These are phyloP conservation scores for Tremella mesenterica DNA, from an alignment of 768 basidiomycete species.

Conservation along the genomic window DNA sequence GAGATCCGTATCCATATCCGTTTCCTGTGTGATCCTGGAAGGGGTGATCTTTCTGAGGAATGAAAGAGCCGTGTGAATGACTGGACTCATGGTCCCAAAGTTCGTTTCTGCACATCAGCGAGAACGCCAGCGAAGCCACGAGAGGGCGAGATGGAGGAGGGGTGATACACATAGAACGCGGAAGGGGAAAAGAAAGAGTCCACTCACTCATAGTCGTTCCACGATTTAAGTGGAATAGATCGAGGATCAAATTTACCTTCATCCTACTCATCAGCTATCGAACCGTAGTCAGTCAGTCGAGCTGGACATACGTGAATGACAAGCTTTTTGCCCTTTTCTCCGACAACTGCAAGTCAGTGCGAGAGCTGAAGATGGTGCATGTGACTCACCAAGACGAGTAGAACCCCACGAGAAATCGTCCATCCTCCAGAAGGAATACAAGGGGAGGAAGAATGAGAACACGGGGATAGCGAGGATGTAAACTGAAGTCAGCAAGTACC, in stretches of 20 bases:
- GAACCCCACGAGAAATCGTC: slow-evolving; percentile 75
- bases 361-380: slow-evolving; percentile 4
- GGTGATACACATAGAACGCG: background rate
- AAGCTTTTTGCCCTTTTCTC: slow-evolving; percentile 90
- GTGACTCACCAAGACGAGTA: slow-evolving; percentile 12
- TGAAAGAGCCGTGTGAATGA: slow-evolving; percentile 89
- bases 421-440: slow-evolving; percentile 97
- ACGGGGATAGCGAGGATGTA: slow-evolving; percentile 90
- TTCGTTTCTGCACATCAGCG: slow-evolving; percentile 61
- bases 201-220: slow-evolving; percentile 79
- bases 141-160: slow-evolving; percentile 1
- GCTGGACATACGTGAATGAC: slow-evolving; percentile 72
- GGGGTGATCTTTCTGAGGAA: slow-evolving; percentile 53
- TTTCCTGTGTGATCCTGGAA: slow-evolving; percentile 44
- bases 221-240: slow-evolving; percentile 86
- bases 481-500: slow-evolving; percentile 63
- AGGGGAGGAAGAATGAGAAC: slow-evolving; percentile 84
- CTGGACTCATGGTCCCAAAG: slow-evolving; percentile 97
- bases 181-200: too few species aligned
- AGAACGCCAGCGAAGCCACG: too few species aligned
- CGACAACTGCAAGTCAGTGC: slow-evolving; percentile 61
- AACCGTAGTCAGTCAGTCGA: background rate
- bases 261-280: slow-evolving; percentile 52
- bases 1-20: slow-evolving; percentile 47
- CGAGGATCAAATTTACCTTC: slow-evolving; percentile 95